These are phyloP conservation scores for Triticum dicoccoides DNA, from an alignment of 176 grass and related monocot genomes.

Conservation along the genomic window DNA sequence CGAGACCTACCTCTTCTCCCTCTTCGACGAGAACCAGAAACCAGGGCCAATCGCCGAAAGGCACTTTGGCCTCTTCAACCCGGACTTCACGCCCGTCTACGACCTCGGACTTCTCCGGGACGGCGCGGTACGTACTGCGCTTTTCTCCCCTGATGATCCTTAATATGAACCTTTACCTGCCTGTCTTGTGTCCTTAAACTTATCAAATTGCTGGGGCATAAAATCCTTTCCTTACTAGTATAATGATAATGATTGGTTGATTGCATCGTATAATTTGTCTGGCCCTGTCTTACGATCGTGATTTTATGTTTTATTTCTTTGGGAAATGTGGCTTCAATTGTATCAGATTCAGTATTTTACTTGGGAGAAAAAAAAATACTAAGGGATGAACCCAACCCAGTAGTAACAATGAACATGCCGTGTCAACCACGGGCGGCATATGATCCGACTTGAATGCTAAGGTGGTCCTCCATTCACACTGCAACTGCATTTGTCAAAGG, in stretches of 20 bases:
- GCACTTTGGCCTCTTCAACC: slow-evolving; percentile 74
- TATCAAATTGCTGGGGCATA: neutral
- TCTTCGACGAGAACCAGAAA: slow-evolving; percentile 90
- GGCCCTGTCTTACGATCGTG: too few species aligned
- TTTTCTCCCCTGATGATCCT: neutral
- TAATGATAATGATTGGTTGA: neutral
- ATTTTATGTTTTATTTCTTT: neutral
- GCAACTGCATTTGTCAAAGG: slow-evolving; percentile 2
- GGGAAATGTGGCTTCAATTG: neutral
- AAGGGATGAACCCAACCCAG: neutral
- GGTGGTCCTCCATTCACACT: slow-evolving; percentile 14
- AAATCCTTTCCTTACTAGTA: neutral
- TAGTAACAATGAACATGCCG: neutral
- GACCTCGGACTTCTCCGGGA: slow-evolving; percentile 64
- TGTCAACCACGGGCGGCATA: neutral
- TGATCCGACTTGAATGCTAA: neutral
- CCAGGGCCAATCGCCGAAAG: slow-evolving; percentile 62
- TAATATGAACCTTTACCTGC: neutral
- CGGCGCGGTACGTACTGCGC: slow-evolving; percentile 22
- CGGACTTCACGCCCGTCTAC: slow-evolving; percentile 64
- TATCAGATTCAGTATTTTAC: neutral
- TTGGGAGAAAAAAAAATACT: too few species aligned
- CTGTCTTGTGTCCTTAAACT: neutral
- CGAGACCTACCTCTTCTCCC: slow-evolving; percentile 72
- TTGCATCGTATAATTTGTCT: neutral